A percentile compares a stretch with the other conserved stretches of the same genome.
Conservation (phyloP, 2,329 filamentous ascomycete species). For the Pseudomassariella vexata region DNA sequence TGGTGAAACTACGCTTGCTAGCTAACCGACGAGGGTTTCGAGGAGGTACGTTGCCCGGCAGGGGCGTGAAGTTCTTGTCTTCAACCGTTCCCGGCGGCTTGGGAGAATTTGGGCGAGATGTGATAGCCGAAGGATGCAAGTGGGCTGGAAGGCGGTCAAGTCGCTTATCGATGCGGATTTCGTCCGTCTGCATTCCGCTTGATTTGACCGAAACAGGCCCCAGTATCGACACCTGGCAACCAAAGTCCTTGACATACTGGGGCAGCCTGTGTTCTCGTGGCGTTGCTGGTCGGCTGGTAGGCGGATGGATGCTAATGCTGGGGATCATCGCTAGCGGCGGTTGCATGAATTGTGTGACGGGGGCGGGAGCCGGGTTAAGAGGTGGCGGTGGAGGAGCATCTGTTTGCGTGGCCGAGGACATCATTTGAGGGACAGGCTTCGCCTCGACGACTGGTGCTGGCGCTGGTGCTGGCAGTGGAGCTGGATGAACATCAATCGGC, state of each 20-base stretch:
- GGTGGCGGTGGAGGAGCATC: constrained; percentile 27
- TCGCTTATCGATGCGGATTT: constrained; percentile 77
- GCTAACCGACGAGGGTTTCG: constrained; percentile 54
- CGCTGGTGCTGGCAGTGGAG: constrained; percentile 29
- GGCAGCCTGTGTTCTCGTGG: constrained; percentile 70
- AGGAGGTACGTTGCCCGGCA: constrained; percentile 49
- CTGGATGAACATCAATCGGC: no score
- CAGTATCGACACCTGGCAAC: constrained; percentile 67
- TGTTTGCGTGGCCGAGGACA: constrained; percentile 59
- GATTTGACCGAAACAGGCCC: constrained; percentile 46
- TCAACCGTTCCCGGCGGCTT: constrained; percentile 28
- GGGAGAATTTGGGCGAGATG: constrained; percentile 54
- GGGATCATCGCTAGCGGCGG: constrained; percentile 69
- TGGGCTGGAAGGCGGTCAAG: constrained; percentile 69
- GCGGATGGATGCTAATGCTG: constrained; percentile 86
- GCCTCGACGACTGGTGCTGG: constrained; percentile 29
- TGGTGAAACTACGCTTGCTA: constrained; percentile 35
- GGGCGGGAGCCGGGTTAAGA: constrained; percentile 24
- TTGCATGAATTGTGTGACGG: no score
- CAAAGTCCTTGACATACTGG: constrained; percentile 75
- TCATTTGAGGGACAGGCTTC: constrained; percentile 35
- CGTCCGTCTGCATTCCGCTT: constrained; percentile 73
- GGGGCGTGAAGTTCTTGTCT: constrained; percentile 41
- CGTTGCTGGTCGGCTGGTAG: constrained; percentile 74
- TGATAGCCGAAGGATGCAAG: constrained; percentile 72